Evolutionary conservation across 768 basidiomycete genomes (phyloP).

Genomic region (Inosperma sp.): DNA sequence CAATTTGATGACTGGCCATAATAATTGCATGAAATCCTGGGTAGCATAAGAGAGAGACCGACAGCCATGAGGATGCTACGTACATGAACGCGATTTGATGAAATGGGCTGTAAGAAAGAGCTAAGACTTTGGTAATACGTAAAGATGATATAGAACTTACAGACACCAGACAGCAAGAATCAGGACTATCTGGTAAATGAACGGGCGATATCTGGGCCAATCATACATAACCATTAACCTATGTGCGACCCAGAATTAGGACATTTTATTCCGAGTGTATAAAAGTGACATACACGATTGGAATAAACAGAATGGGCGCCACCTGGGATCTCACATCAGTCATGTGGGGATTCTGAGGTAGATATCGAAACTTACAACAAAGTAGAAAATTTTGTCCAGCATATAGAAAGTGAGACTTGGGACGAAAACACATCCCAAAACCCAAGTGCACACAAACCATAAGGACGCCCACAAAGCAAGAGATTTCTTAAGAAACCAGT

Average conservation of each 20-base stretch:
- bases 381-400: conserved; percentile 60
- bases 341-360: not conserved
- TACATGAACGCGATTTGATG: conserved; percentile 58
- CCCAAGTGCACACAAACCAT: conserved; percentile 69
- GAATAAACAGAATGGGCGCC: conserved; percentile 56
- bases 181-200: conserved; percentile 60
- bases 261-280: not conserved
- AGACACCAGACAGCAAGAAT: conserved; percentile 60
- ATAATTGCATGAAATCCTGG: conserved; percentile 40
- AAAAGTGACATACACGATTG: conserved; percentile 42
- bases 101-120: conserved; percentile 39
- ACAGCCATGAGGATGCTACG: conserved; percentile 36
- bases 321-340: conserved; percentile 31
- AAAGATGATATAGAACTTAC: conserved; percentile 30
- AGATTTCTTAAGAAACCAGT: conserved; percentile 67
- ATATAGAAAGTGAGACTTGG: conserved; percentile 37
- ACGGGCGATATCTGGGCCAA: conserved; percentile 58
- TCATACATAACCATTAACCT: conserved; percentile 64
- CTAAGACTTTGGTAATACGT: conserved; percentile 11
- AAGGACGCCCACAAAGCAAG: conserved; percentile 59
- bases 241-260: not conserved
- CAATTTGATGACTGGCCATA: conserved; percentile 31
- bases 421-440: conserved; percentile 52
- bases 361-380: conserved; percentile 36
- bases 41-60: not conserved